phyloP scores from a whole-genome alignment of 768 basidiomycete species.

The Chalciporus chontae region DNA sequence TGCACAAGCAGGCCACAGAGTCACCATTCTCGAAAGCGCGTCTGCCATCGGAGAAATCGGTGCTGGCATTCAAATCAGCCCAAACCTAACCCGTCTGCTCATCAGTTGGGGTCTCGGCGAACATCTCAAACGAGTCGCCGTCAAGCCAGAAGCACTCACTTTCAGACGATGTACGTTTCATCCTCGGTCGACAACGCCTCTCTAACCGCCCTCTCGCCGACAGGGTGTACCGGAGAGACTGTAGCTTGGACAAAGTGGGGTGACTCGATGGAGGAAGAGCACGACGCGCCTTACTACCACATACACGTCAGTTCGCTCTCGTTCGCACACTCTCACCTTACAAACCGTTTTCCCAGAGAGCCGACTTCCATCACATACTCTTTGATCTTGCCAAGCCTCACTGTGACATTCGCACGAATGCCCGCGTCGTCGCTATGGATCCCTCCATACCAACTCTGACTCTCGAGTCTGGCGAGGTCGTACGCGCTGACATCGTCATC shows the following conservation, averaged over 20 bases:
- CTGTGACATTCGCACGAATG: slow-evolving; percentile 34
- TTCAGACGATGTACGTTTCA: slow-evolving; percentile 41
- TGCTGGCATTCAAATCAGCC: slow-evolving; percentile 48
- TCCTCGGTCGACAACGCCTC: no score
- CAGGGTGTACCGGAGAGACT: slow-evolving; percentile 34
- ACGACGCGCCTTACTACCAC: slow-evolving; percentile 33
- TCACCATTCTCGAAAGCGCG: slow-evolving; percentile 47
- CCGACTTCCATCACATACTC: slow-evolving; percentile 44
- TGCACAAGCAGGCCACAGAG: slow-evolving; percentile 44
- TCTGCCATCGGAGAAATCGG: slow-evolving; percentile 41
- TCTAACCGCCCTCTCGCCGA: not conserved
- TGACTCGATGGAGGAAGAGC: slow-evolving; percentile 27
- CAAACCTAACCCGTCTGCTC: slow-evolving; percentile 44
- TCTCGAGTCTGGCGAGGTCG: slow-evolving; percentile 40
- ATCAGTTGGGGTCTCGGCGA: slow-evolving; percentile 49
- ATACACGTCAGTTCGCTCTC: slow-evolving; percentile 29
- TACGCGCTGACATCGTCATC: slow-evolving; percentile 43
- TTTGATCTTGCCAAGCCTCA: slow-evolving; percentile 35
- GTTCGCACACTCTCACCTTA: not conserved
- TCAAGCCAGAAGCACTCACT: slow-evolving; percentile 37
- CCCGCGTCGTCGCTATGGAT: slow-evolving; percentile 36
- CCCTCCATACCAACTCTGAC: slow-evolving; percentile 33
- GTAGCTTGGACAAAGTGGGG: slow-evolving; percentile 37
- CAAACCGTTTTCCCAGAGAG: slow-evolving; percentile 28
- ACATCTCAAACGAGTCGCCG: slow-evolving; percentile 34